Conservation (phyloP, 768 basidiomycete genomes). For the Boletellus sp. region DNA sequence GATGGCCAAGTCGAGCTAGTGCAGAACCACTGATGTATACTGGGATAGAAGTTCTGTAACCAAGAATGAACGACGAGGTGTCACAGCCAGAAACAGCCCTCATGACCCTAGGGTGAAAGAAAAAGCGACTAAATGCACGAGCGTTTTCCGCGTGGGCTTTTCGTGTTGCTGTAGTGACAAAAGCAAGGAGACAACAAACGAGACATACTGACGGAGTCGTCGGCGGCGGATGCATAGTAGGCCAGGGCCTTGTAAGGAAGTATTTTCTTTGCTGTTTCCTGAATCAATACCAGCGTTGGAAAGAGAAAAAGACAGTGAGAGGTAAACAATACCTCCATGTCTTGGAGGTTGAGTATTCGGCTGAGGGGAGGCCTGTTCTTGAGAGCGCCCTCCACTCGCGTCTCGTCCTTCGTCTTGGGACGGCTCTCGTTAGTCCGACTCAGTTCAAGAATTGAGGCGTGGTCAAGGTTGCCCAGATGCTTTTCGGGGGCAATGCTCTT, state of each 20-base stretch:
- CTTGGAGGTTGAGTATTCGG: conserved; percentile 69
- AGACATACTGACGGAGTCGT: conserved; percentile 76
- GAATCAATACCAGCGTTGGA: neutral
- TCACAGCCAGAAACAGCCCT: conserved; percentile 59
- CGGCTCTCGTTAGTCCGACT: conserved; percentile 37
- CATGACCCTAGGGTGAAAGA: conserved; percentile 84
- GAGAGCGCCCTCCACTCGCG: conserved; percentile 61
- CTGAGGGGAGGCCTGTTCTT: conserved; percentile 60
- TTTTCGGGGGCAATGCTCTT: conserved; percentile 66
- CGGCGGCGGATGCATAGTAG: conserved; percentile 83
- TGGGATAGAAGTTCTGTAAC: conserved; percentile 68
- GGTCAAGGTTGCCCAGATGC: conserved; percentile 65
- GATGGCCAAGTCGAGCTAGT: conserved; percentile 83
- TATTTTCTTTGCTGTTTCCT: conserved; percentile 70
- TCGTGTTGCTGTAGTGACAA: conserved; percentile 9
- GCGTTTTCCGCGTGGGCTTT: conserved; percentile 65
- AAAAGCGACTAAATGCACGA: conserved; percentile 80
- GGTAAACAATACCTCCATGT: conserved; percentile 64
- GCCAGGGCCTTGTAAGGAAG: conserved; percentile 74
- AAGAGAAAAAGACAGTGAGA: neutral
- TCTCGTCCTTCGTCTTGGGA: conserved; percentile 63
- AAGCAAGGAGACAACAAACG: conserved; percentile 5
- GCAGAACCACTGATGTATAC: conserved; percentile 83
- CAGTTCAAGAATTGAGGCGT: conserved; percentile 39
- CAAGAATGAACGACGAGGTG: conserved; percentile 71